Evolutionary conservation across 345 rosid genomes (phyloP).

Genomic region (Erodium maritimum): DNA sequence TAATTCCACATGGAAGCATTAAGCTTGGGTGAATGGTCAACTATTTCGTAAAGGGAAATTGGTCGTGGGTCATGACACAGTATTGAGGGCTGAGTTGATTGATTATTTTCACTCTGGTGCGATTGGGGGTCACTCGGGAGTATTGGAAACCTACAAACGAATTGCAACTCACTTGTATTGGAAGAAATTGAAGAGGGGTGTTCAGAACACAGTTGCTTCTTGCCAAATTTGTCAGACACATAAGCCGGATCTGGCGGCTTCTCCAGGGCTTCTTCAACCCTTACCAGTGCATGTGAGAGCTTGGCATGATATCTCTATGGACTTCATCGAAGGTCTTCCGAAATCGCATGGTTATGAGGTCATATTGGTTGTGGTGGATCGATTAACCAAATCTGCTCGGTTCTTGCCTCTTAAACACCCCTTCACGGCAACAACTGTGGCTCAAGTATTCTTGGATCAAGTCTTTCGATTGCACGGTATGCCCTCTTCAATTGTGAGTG

Average conservation of each 20-base stretch:
- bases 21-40: no score
- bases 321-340: no score
- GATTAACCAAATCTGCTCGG: background rate
- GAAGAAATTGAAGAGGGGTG: no score
- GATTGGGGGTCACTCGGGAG: no score
- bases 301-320: slow-evolving; percentile 3
- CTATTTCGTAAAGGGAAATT: no score
- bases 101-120: no score
- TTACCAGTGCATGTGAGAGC: background rate
- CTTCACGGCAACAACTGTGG: background rate
- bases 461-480: slow-evolving; percentile 3
- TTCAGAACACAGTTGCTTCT: background rate
- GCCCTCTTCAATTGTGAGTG: background rate
- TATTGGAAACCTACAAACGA: no score
- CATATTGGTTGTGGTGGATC: slow-evolving; percentile 7
- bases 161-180: no score
- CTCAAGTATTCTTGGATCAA: background rate
- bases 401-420: background rate
- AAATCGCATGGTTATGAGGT: background rate
- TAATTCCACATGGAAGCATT: no score
- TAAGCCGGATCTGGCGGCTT: background rate
- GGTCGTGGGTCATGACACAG: no score
- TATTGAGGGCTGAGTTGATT: no score
- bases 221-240: slow-evolving; percentile 1
- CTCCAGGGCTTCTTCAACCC: background rate